Conservation (phyloP, 352 stramenopile genomes). For the Pythium plurisporium region DNA sequence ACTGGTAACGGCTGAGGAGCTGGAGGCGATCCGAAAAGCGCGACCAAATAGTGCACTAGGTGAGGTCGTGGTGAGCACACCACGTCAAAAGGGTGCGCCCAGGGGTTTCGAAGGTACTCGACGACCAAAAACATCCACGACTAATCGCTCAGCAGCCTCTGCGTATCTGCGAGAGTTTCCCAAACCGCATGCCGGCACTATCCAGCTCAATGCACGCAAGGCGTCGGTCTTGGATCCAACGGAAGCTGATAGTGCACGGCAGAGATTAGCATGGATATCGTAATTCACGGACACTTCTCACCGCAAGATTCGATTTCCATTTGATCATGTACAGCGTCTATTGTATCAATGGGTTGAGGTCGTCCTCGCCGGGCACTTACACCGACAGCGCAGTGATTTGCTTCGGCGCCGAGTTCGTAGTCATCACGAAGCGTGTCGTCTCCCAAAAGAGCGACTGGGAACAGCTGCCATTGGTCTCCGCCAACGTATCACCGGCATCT, state of each 20-base stretch:
- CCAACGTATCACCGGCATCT: no score
- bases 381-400: neutral
- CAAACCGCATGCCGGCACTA: conserved; percentile 40
- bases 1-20: conserved; percentile 4
- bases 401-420: neutral
- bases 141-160: neutral
- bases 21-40: conserved; percentile 7
- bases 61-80: neutral
- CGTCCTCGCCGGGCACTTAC: no score
- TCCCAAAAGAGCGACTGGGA: conserved; percentile 11
- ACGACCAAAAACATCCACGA: conserved; percentile 2
- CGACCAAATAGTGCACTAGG: conserved; percentile 18
- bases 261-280: conserved; percentile 50
- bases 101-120: neutral
- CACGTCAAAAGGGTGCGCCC: neutral
- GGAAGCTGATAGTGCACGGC: conserved; percentile 17
- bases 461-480: neutral
- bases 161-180: conserved; percentile 65
- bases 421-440: conserved; percentile 12
- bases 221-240: neutral
- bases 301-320: no score
- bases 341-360: no score
- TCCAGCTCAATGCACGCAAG: conserved; percentile 21
- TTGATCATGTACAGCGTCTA: conserved; percentile 6
- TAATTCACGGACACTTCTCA: no score